A percentile compares a stretch with the other conserved stretches of the same genome.
phyloP scores from a whole-genome alignment of 2,329 filamentous ascomycete species.

The Aaosphaeria arxii region DNA sequence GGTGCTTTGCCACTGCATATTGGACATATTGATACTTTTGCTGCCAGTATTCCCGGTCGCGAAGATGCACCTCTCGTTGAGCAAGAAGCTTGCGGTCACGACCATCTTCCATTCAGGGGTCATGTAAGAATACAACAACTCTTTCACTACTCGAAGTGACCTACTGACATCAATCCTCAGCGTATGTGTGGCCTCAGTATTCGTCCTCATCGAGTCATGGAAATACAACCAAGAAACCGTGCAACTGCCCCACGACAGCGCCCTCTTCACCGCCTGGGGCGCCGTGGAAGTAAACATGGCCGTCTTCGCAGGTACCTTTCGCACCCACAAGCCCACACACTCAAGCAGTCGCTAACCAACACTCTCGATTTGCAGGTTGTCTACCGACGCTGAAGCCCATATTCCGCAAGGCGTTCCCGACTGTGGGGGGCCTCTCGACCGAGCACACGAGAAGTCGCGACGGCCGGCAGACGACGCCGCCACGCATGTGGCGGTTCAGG shows the following conservation, averaged over 20 bases:
- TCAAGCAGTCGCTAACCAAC: not conserved
- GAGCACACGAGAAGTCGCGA: too few relatives aligned
- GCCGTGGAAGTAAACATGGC: not conserved
- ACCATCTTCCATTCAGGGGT: not conserved
- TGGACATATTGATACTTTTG: not conserved
- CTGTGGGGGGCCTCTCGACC: too few relatives aligned
- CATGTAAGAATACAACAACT: not conserved
- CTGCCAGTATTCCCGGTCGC: not conserved
- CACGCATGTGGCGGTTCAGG: too few relatives aligned
- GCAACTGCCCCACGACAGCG: not conserved
- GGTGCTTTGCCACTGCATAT: not conserved
- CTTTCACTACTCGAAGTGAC: not conserved
- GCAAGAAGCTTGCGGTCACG: not conserved
- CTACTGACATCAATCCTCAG: not conserved
- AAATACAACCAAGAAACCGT: not conserved
- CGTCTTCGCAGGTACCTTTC: not conserved
- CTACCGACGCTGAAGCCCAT: not conserved
- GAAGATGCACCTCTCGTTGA: not conserved
- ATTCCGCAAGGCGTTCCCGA: not conserved
- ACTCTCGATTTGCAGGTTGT: not conserved
- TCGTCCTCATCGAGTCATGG: not conserved
- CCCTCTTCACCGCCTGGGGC: not conserved
- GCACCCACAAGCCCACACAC: not conserved
- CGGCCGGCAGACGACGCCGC: too few relatives aligned
- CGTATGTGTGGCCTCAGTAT: not conserved